phyloP scores from a whole-genome alignment of 257 asterid species.

The Agastache rugosa region DNA sequence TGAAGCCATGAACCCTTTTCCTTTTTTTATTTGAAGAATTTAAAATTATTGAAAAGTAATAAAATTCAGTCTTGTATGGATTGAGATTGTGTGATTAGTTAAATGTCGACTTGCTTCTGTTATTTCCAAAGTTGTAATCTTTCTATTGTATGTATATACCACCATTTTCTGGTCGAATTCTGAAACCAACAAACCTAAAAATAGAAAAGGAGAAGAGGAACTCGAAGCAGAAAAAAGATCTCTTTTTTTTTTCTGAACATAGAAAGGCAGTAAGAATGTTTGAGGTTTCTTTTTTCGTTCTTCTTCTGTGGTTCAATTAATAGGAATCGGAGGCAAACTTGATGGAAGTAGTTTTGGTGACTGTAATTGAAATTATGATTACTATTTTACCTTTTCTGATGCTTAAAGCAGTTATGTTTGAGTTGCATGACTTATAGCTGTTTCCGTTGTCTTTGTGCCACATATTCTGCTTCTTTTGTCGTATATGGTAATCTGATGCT shows the following conservation, averaged over 20 bases:
- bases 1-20: constrained; percentile 21
- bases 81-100: constrained; percentile 18
- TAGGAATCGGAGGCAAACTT: background rate
- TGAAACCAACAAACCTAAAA: background rate
- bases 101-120: constrained; percentile 13
- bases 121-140: constrained; percentile 25
- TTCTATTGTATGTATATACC: constrained; percentile 21
- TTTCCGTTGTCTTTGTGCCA: constrained; percentile 29
- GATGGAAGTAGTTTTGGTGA: constrained; percentile 19
- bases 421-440: constrained; percentile 27
- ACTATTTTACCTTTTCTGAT: background rate
- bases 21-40: constrained; percentile 18
- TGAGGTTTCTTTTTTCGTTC: background rate
- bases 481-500: constrained; percentile 3
- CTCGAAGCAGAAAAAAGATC: background rate
- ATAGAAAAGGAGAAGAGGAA: background rate
- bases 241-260: background rate
- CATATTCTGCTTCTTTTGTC: constrained; percentile 28
- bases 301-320: constrained; percentile 17
- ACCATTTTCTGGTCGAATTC: constrained; percentile 7
- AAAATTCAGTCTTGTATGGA: constrained; percentile 32
- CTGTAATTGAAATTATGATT: background rate
- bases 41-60: constrained; percentile 11
- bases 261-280: constrained; percentile 18
- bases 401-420: constrained; percentile 18